Evolutionary conservation across 768 basidiomycete genomes (phyloP), one percentile per base, ranked within the genome.

Genomic region (Termitomyces sp.): DNA sequence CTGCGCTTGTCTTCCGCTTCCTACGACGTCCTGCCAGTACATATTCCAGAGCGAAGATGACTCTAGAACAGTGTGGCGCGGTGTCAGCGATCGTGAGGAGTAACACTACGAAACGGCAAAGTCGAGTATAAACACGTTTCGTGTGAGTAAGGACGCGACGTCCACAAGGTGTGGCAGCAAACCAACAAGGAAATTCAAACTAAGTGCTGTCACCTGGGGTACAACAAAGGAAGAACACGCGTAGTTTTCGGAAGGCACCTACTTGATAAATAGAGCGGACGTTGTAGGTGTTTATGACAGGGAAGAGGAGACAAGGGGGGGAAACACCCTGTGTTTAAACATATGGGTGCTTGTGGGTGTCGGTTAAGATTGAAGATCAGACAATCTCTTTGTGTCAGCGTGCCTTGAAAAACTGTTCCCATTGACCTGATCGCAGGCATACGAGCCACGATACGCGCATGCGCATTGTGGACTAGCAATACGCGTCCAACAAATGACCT

Each of bases 331-430:
- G 16, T 5, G 46, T 44, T 60, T 52, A 52, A 53, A n/a, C 51
- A 52, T 60, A 56, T 56, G 55, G 55, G 24, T 36, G 34, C 37
- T 53, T 60, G 59, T 60, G 55, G 59, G 59, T 22, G 55, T 53
- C 27, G 14, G 22, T 32, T 34, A 55, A 41, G 29, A 53, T 29
- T 34, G 18, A 29, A 51, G 24, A 60, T 60, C 48, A 43, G 50
- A 29, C 50, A 47, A 60, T 60, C 46, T 60, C 59, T 24, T 47
- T 60, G n/a, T 22, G 26, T 10, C n/a, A n/a, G 29, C 44, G 29
- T 27, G 26, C 26, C 37, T 42, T 32, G 53, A 43, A 37, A 4
- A 18, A 56, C 26, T 54, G 27, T 20, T 49, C 5, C 20, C 46
- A 46, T 10, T 37, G 22, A 26, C 42, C 29, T 14, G n/a, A 50